A percentile compares a stretch with the other conserved stretches of the same genome.
phyloP scores from a whole-genome alignment of 2,329 filamentous ascomycete genomes.

The Cytospora schulzeri region DNA sequence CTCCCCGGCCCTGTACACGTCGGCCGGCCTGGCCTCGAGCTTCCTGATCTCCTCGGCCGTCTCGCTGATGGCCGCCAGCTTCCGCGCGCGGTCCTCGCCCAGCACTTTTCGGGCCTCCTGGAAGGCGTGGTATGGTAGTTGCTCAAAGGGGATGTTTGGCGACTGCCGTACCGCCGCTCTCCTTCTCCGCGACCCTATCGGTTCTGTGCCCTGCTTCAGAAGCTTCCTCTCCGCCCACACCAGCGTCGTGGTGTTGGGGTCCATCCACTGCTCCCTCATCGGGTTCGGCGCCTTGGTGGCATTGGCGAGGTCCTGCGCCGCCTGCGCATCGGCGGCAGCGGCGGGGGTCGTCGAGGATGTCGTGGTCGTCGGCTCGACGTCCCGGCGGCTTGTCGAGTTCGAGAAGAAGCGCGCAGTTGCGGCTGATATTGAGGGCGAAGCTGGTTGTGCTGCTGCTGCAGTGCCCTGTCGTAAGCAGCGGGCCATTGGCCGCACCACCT shows the following conservation, averaged over 20 bases:
- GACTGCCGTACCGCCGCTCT: slow-evolving; percentile 69
- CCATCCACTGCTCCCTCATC: slow-evolving; percentile 50
- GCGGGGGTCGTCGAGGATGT: slow-evolving; percentile 24
- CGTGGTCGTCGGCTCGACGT: slow-evolving; percentile 40
- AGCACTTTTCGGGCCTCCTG: slow-evolving; percentile 90
- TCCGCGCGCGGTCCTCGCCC: slow-evolving; percentile 76
- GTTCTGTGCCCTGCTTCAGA: slow-evolving; percentile 67
- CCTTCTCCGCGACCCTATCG: slow-evolving; percentile 82
- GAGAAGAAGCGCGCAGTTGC: slow-evolving; percentile 40
- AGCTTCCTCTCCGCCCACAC: slow-evolving; percentile 67
- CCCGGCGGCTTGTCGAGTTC: slow-evolving; percentile 39
- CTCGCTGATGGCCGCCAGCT: slow-evolving; percentile 70
- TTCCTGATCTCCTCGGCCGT: slow-evolving; percentile 70
- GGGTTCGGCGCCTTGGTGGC: slow-evolving; percentile 25
- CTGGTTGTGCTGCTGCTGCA: slow-evolving; percentile 34
- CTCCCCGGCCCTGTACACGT: slow-evolving; percentile 63
- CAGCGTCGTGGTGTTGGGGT: slow-evolving; percentile 70
- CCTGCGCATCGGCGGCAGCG: slow-evolving; percentile 22
- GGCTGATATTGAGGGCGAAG: slow-evolving; percentile 41
- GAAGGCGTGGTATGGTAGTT: slow-evolving; percentile 95
- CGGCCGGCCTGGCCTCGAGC: slow-evolving; percentile 61
- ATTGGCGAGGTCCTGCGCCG: slow-evolving; percentile 31
- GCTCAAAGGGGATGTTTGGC: slow-evolving; percentile 80
- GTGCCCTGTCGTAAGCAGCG: slow-evolving; percentile 53
- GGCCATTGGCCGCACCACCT: slow-evolving; percentile 58